These are phyloP conservation scores for Viridothelium virens DNA, from an alignment of 495 filamentous ascomycete genomes.

Conservation along the genomic window DNA sequence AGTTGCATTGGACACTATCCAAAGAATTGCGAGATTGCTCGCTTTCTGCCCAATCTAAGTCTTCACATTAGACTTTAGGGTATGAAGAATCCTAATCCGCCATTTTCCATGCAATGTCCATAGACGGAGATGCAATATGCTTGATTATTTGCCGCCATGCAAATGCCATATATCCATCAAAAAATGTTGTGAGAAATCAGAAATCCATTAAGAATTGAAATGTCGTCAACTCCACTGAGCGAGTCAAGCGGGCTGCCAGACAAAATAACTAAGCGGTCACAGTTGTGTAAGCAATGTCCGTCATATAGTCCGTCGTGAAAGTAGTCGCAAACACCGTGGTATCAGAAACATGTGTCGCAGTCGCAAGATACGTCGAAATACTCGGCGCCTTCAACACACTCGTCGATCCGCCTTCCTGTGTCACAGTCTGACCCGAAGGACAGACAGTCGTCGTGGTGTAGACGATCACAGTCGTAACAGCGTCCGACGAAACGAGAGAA, in stretches of 20 bases:
- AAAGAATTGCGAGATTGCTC: background rate
- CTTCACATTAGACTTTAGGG: constrained; percentile 1
- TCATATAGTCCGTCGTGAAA: constrained; percentile 1
- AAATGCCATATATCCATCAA: background rate
- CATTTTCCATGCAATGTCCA: background rate
- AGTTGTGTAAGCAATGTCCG: background rate
- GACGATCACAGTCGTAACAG: background rate
- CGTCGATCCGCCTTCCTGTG: background rate
- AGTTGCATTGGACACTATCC: background rate
- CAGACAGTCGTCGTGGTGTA: background rate
- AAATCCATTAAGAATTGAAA: background rate
- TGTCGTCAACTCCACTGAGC: background rate
- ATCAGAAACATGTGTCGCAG: background rate
- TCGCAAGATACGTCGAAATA: background rate
- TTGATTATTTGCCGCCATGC: background rate
- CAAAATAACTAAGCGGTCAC: background rate
- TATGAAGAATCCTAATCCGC: background rate
- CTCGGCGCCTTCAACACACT: background rate
- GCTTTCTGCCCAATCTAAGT: background rate
- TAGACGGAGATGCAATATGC: background rate
- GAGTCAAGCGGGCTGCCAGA: background rate
- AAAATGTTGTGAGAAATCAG: background rate
- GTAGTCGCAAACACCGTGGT: background rate
- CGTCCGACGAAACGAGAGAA: background rate
- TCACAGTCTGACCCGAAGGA: background rate